Evolutionary conservation across 768 basidiomycete species (phyloP).

Genomic region (Hericium erinaceus): DNA sequence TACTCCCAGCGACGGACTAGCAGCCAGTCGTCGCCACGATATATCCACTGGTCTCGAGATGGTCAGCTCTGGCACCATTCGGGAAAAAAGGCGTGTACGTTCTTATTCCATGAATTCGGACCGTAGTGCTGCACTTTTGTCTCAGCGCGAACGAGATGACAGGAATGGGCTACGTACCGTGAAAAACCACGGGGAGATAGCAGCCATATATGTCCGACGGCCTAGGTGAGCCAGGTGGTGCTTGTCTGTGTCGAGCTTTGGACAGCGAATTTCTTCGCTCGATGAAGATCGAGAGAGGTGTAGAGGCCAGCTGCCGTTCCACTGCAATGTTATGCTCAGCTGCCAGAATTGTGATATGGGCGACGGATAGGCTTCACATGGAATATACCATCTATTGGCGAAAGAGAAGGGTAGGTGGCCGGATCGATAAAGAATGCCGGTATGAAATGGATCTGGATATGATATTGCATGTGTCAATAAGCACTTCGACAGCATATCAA

Average conservation of each 20-base stretch:
- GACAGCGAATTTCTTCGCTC: slow-evolving; percentile 11
- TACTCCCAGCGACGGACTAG: slow-evolving; percentile 62
- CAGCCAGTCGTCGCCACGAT: slow-evolving; percentile 59
- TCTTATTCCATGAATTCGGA: slow-evolving; percentile 64
- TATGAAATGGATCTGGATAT: slow-evolving; percentile 21
- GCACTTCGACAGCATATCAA: too few species aligned
- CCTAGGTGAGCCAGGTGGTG: slow-evolving; percentile 42
- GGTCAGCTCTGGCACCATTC: background rate
- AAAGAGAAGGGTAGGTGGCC: slow-evolving; percentile 23
- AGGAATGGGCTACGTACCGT: slow-evolving; percentile 28
- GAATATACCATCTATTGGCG: slow-evolving; percentile 33
- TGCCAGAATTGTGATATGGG: background rate
- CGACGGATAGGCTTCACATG: slow-evolving; percentile 14
- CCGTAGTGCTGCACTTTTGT: slow-evolving; percentile 47
- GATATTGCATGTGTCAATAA: background rate
- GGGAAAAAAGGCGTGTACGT: slow-evolving; percentile 32
- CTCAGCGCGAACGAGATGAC: background rate
- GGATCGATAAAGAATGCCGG: slow-evolving; percentile 24
- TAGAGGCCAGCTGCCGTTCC: slow-evolving; percentile 23
- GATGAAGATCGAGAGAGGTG: slow-evolving; percentile 35
- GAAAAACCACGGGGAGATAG: slow-evolving; percentile 74
- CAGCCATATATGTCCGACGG: slow-evolving; percentile 34
- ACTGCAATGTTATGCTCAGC: slow-evolving; percentile 12
- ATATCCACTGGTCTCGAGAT: slow-evolving; percentile 40
- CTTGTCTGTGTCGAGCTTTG: slow-evolving; percentile 35